phyloP scores from a whole-genome alignment of 2,329 filamentous ascomycete species.

The Anisogramma anomala region DNA sequence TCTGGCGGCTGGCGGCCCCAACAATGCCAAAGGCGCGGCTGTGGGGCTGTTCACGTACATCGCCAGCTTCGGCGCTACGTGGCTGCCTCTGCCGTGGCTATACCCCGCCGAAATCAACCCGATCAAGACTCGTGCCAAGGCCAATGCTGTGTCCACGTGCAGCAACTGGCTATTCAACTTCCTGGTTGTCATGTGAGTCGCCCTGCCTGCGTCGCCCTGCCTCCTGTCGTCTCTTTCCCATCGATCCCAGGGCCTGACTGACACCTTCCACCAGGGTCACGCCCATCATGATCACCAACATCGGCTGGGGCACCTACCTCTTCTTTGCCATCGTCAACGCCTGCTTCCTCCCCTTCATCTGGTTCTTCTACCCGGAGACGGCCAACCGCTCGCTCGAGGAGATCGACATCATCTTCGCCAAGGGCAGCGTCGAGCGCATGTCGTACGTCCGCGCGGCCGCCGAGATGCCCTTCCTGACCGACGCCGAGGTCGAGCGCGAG shows the following conservation, averaged over 20 bases:
- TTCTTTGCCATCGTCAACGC: slow-evolving; percentile 45
- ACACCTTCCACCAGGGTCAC: slow-evolving; percentile 32
- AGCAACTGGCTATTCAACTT: slow-evolving; percentile 53
- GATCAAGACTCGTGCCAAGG: slow-evolving; percentile 47
- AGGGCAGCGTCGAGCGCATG: slow-evolving; percentile 46
- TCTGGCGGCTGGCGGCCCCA: slow-evolving; percentile 24
- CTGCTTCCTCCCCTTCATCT: slow-evolving; percentile 39
- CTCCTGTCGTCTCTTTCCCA: slow-evolving; percentile 14
- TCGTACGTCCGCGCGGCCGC: slow-evolving; percentile 47
- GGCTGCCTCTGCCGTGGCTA: slow-evolving; percentile 51
- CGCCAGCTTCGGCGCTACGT: slow-evolving; percentile 21
- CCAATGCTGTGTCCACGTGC: slow-evolving; percentile 52
- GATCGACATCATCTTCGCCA: slow-evolving; percentile 51
- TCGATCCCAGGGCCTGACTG: background rate
- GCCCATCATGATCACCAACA: slow-evolving; percentile 43
- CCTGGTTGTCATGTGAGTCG: slow-evolving; percentile 45
- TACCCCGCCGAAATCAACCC: slow-evolving; percentile 52
- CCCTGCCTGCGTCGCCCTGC: slow-evolving; percentile 32
- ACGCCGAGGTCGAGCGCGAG: slow-evolving; percentile 41
- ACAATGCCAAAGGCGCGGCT: slow-evolving; percentile 25
- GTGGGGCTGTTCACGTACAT: slow-evolving; percentile 43
- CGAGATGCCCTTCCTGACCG: slow-evolving; percentile 41
- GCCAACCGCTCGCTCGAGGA: slow-evolving; percentile 50
- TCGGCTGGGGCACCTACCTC: slow-evolving; percentile 43
- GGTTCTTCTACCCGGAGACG: slow-evolving; percentile 43